Evolutionary conservation across 129 eudicot species (phyloP), one percentile per base, ranked within the genome.

Genomic region (Flaveria brownii): DNA sequence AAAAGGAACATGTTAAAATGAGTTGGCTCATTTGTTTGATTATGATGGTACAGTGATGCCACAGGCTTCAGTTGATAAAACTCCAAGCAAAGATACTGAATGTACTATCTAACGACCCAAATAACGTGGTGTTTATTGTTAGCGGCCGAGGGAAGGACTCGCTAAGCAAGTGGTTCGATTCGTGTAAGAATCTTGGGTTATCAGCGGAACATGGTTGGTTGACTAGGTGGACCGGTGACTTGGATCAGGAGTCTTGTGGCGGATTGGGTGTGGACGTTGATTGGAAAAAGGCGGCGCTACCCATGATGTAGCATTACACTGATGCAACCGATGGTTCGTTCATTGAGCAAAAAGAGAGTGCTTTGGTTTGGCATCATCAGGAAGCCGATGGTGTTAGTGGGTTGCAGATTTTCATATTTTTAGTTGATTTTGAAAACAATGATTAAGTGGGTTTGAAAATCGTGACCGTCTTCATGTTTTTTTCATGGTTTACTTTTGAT

Each of bases 301-400:
- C 99, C 4, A 85, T 91, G 50, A 91, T 94, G 97, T 89, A 87
- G 82, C 97, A 83, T 76, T 94, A 94, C 72, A 85, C 89, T 0
- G 92, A 89, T 75, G 90, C 96, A 1, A 94, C 99, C 0, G 99
- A 94, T 75, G 97, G 99, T 5, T 91, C 99, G 4, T 87, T 17
- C 18, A 94, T 94, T 47, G 97, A 94, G 82, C 84, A 87, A 45
- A 94, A 94, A 79, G 97, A 94, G 79, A 88, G 90, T 81, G 97
- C 99, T 10, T 39, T 94, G 17, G 99, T 91, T 79, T 94, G 99
- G 99, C 96, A 94, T 78, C 90, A 91, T 87, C 92, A 87, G 79
- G 94, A 90, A 84, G 93, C 96, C 9, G 99, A 94, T 78, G n/a
- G n/a, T n/a, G n/a, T n/a, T n/a, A n/a, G n/a, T n/a, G n/a, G n/a